phyloP scores from a whole-genome alignment of 306 rosid species.

The Parietaria judaica region DNA sequence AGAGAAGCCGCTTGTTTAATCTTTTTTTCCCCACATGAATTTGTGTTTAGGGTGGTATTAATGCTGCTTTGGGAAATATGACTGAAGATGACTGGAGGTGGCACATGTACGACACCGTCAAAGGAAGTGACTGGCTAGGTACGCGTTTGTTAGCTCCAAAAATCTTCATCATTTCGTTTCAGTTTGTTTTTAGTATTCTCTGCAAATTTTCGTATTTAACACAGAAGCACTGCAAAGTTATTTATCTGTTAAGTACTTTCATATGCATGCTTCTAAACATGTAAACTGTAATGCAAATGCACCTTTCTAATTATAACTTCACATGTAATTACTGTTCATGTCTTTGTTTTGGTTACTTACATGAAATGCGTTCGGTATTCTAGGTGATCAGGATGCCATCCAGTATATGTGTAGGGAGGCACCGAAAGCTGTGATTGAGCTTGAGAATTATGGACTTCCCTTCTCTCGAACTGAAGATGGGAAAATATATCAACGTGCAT shows the following conservation, averaged over 20 bases:
- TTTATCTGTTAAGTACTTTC: background rate
- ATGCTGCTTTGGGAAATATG: conserved; percentile 93
- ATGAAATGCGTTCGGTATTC: background rate
- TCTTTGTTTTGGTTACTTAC: background rate
- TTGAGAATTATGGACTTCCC: conserved; percentile 85
- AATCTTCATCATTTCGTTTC: background rate
- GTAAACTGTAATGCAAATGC: too few relatives aligned
- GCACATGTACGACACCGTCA: conserved; percentile 97
- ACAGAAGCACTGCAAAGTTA: background rate
- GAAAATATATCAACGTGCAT: conserved; percentile 87
- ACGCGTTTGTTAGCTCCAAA: background rate
- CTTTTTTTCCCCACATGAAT: too few relatives aligned
- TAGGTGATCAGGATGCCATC: conserved; percentile 98
- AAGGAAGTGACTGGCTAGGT: conserved; percentile 98
- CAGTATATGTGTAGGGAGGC: conserved; percentile 96
- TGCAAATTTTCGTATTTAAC: too few relatives aligned
- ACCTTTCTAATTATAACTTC: background rate
- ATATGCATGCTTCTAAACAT: background rate
- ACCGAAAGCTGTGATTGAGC: conserved; percentile 90
- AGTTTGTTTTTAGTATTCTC: too few relatives aligned
- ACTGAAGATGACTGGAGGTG: conserved; percentile 96
- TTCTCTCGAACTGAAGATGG: conserved; percentile 87
- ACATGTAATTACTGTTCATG: conserved; percentile 1
- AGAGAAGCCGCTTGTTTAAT: background rate
- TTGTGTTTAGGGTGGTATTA: conserved; percentile 68